Base-by-base conservation (phyloP, 2,329 filamentous ascomycete species). In the Aspergillus candidus region DNA sequence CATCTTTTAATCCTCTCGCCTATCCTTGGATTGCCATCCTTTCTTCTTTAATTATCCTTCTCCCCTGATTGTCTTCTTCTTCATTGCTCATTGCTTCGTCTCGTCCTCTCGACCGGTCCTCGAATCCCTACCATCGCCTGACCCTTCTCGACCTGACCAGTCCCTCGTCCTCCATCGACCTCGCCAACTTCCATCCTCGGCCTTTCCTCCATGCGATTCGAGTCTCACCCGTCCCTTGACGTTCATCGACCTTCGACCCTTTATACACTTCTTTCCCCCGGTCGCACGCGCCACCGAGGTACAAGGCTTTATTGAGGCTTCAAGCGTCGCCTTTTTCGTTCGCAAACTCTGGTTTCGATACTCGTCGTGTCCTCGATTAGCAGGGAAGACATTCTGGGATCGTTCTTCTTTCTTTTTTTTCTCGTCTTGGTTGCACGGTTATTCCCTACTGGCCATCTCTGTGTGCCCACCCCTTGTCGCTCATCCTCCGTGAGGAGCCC, bases 201-300 rank as follows among this genome's bases (percentile, higher is more conserved):
- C 34, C 30, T 34, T 13, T 32, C 18, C 48, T 54, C 55, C 47
- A 56, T 52, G 54, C 55, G 53, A 57, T 46, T 52, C 55, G 53
- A 53, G 52, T 35, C 35, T 43, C 47, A 45, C 48, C 43, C 43
- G 48, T 38, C 49, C 46, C 37, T 50, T 44, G 42, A 46, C 48
- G 36, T 43, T 46, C 44, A 44, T 47, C 54, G 49, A 45, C 44
- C 53, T 43, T 44, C 49, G 44, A 53, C 48, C 47, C 45, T 54
- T 48, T 46, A 53, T 49, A 44, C 50, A 15, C 44, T 58, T 44
- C 48, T 43, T 43, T 48, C 48, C 41, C 50, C 52, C 52, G 51
- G 52, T 57, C 55, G 55, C 53, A 55, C 52, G 54, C 55, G 52
- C 47, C 48, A 51, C 48, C 38, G 44, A 53, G 46, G 37, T 45